Evolutionary conservation across 352 stramenopile species (phyloP).

Genomic region (Chrysophaeum taylorii): DNA sequence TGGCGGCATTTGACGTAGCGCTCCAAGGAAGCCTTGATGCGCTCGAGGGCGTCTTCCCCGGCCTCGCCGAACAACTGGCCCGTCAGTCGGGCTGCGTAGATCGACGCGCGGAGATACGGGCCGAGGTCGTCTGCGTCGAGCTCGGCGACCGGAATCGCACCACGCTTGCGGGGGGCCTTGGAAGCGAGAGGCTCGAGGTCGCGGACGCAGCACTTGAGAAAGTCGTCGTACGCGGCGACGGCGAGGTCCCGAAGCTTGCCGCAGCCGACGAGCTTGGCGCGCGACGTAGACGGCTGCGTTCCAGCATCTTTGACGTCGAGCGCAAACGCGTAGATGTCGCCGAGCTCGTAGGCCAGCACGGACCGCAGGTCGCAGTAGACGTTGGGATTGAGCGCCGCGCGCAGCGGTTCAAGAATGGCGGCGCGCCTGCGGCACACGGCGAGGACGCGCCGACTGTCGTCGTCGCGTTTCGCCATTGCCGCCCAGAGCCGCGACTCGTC

Average conservation of each 20-base stretch:
- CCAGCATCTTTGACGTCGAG: not conserved
- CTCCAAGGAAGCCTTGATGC: not conserved
- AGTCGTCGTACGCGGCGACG: not conserved
- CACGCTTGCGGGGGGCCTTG: not conserved
- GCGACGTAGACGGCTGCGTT: not conserved
- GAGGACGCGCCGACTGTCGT: not conserved
- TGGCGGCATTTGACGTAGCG: not conserved
- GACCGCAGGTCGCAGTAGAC: not conserved
- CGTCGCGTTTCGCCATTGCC: not conserved
- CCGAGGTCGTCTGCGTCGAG: not conserved
- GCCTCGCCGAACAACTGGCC: not conserved
- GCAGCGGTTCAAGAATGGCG: not conserved
- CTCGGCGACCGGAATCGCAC: no score
- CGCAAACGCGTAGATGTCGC: not conserved
- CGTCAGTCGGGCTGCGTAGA: not conserved
- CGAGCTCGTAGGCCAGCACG: not conserved
- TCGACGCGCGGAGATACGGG: not conserved
- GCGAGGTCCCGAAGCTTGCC: not conserved
- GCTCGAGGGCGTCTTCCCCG: not conserved
- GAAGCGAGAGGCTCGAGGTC: not conserved
- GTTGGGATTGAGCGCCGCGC: not conserved
- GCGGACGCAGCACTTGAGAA: not conserved
- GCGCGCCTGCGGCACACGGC: not conserved
- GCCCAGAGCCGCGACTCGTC: not conserved
- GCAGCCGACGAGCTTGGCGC: not conserved